A percentile compares a stretch with the other conserved stretches of the same genome.
phyloP scores from a whole-genome alignment of 345 rosid species.

The Isatis tinctoria region DNA sequence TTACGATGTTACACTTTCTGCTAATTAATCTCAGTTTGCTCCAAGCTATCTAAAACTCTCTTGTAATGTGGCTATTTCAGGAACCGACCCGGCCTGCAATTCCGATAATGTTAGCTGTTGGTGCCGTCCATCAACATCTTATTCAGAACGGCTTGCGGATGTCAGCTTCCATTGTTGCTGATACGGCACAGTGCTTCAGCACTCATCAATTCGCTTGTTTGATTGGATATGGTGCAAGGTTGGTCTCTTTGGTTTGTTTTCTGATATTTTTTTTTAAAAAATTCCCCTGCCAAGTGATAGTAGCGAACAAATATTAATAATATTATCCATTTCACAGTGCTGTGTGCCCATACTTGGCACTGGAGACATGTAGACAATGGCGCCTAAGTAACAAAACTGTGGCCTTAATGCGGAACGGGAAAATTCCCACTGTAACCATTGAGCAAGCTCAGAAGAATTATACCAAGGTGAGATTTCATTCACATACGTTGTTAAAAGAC shows the following conservation, averaged over 20 bases:
- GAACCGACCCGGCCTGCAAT: slow-evolving; percentile 89
- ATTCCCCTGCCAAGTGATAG: background rate
- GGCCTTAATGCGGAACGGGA: slow-evolving; percentile 86
- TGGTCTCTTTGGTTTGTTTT: background rate
- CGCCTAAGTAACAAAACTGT: slow-evolving; percentile 91
- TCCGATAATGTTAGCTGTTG: slow-evolving; percentile 97
- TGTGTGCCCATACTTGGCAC: slow-evolving; percentile 87
- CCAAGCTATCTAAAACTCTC: background rate
- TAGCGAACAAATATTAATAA: background rate
- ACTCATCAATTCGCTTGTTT: slow-evolving; percentile 98
- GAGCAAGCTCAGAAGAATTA: slow-evolving; percentile 95
- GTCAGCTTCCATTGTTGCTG: slow-evolving; percentile 93
- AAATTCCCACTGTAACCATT: slow-evolving; percentile 96
- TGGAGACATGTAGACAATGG: slow-evolving; percentile 98
- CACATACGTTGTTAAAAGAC: background rate
- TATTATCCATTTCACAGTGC: slow-evolving; percentile 48
- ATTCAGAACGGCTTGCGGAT: slow-evolving; percentile 92
- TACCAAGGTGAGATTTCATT: slow-evolving; percentile 54
- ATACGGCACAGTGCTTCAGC: slow-evolving; percentile 98
- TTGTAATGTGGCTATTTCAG: slow-evolving; percentile 37
- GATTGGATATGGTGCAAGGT: slow-evolving; percentile 99
- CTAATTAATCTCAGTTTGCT: background rate
- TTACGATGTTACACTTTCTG: background rate
- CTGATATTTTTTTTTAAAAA: background rate
- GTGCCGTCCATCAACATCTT: slow-evolving; percentile 98